A percentile compares a stretch with the other conserved stretches of the same genome.
phyloP scores from a whole-genome alignment of 176 grass and related monocot genomes.

The Oryza longistaminata region DNA sequence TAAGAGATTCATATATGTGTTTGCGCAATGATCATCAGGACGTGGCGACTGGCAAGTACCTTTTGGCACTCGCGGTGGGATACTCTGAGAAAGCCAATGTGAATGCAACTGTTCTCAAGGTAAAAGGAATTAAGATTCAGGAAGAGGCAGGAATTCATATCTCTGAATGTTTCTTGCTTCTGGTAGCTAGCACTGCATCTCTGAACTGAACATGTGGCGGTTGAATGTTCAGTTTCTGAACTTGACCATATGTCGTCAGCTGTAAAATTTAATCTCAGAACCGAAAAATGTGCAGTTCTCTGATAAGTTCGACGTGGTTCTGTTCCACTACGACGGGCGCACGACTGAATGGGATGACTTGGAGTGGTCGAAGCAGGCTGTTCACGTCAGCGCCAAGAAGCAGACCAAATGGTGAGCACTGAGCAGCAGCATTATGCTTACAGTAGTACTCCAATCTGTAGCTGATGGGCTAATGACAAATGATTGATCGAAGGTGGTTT shows the following conservation, averaged over 20 bases:
- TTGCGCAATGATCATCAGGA: background rate
- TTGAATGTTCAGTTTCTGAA: no score
- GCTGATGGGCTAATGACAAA: background rate
- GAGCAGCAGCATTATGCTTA: background rate
- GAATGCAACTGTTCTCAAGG: background rate
- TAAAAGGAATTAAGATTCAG: background rate
- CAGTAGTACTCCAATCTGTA: background rate
- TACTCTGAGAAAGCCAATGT: background rate
- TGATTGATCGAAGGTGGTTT: constrained; percentile 36
- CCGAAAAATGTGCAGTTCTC: constrained; percentile 5
- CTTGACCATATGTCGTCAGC: no score
- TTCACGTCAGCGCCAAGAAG: constrained; percentile 38
- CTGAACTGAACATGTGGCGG: no score
- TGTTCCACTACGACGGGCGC: constrained; percentile 48
- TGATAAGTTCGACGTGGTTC: background rate
- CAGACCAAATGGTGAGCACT: constrained; percentile 9
- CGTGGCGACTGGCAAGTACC: background rate
- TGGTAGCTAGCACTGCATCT: background rate
- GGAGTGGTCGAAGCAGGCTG: constrained; percentile 44
- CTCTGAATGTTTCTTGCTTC: background rate
- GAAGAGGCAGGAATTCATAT: background rate
- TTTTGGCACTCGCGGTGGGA: background rate
- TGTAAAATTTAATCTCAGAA: no score
- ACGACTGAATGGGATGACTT: constrained; percentile 42
- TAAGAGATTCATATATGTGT: no score